Percentiles rank a stretch among this genome's conserved stretches.
Conservation (phyloP, 2,329 filamentous ascomycete species). For the Aspergillus spinulosporus region DNA sequence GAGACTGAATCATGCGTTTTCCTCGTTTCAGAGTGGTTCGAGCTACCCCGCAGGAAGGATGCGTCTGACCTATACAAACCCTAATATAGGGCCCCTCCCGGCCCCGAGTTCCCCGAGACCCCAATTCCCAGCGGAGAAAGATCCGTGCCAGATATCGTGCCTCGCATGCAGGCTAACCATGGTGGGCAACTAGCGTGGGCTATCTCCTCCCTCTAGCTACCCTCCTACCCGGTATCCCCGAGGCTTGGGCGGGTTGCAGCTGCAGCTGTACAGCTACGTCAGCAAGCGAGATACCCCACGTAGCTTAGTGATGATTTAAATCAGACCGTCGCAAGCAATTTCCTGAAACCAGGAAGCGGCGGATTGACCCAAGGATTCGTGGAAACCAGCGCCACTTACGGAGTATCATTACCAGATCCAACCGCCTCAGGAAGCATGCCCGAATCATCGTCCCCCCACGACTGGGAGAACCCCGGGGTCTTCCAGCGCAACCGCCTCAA, state of each 20-base stretch:
- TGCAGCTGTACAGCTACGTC: conserved; percentile 2
- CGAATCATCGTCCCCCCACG: conserved; percentile 1
- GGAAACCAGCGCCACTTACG: neutral
- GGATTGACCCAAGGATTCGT: neutral
- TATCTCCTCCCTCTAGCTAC: too few species aligned
- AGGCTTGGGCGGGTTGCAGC: neutral
- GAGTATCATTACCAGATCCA: too few species aligned
- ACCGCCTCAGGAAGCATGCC: neutral
- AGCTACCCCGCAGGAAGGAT: neutral
- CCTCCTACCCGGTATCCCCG: neutral
- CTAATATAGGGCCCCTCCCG: neutral
- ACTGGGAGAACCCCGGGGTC: conserved; percentile 32
- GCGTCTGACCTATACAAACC: neutral
- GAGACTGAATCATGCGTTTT: neutral
- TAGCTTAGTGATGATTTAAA: neutral
- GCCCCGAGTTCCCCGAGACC: neutral
- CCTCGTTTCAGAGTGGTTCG: neutral
- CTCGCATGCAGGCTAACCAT: neutral
- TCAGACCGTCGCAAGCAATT: neutral
- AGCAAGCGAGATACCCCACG: neutral
- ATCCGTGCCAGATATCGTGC: neutral
- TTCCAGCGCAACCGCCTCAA: conserved; percentile 57
- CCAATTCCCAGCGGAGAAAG: neutral
- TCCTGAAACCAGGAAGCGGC: neutral
- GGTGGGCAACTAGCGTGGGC: too few species aligned